These are phyloP conservation scores for Hibiscus trionum DNA, from an alignment of 345 rosid species.

Conservation along the genomic window DNA sequence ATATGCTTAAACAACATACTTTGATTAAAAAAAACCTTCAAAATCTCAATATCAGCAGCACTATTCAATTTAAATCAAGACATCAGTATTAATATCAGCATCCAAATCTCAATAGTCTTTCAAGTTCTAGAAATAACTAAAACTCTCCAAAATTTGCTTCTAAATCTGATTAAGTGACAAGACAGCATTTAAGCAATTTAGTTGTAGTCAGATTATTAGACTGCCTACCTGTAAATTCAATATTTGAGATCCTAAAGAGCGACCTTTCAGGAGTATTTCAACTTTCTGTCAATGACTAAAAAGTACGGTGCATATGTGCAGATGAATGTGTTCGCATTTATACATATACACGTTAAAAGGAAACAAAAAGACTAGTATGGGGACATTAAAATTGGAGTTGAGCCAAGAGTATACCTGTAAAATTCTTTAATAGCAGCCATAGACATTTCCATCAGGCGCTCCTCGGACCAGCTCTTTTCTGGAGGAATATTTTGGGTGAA, in stretches of 20 bases:
- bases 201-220: background rate
- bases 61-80: background rate
- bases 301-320: background rate
- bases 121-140: background rate
- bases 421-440: slow-evolving; percentile 78
- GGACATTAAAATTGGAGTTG: background rate
- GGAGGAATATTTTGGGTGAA: slow-evolving; percentile 33
- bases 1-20: background rate
- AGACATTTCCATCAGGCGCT: slow-evolving; percentile 47
- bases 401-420: slow-evolving; percentile 54
- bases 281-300: background rate
- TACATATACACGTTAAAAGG: background rate
- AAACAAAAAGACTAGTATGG: background rate
- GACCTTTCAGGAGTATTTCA: background rate
- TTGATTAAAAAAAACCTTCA: background rate
- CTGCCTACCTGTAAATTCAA: background rate
- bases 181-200: background rate
- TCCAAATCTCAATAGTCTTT: background rate
- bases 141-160: background rate
- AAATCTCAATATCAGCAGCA: background rate
- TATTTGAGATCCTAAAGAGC: background rate
- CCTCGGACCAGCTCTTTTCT: slow-evolving; percentile 55
- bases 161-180: background rate
- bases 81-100: background rate
- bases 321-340: background rate